Evolutionary conservation across 768 basidiomycete genomes (phyloP), one percentile per base, ranked within the genome.

Genomic region (Mycena polygramma): DNA sequence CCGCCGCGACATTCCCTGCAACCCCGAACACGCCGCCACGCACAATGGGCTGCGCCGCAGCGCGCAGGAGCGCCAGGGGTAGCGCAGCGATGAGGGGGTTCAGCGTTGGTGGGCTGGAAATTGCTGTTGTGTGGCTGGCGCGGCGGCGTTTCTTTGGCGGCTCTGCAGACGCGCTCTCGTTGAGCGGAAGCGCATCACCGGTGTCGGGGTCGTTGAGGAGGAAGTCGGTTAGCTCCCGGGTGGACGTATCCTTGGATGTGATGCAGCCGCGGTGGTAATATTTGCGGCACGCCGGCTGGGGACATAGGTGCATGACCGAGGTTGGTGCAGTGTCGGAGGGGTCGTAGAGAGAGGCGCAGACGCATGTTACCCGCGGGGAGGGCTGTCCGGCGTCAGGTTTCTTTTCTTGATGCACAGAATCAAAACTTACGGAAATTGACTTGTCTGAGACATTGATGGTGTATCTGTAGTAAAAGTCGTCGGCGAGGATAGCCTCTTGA

Each of bases 251-350:
- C 72, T 66, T 81, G 76, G n/a, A 77, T 68, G 52, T 22, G 6
- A 91, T 77, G 66, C 90, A 91, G 0, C 71, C 26, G 14, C 82
- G 80, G 73, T 91, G 90, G 68, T 84, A 90, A 10, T 80, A 83
- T 6, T 75, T 81, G 14, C 82, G 76, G 69, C 90, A 91, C 0
- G 71, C 63, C 0, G 85, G 87, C 0, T 86, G 84, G 0, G 89
- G 88, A 73, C 90, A 91, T 62, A 89, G 89, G 62, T 91, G 88
- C 79, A 88, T 88, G 9, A 87, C 46, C 7, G 75, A 72, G 9
- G 58, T 35, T 2, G 74, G 64, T 30, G 76, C 55, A 48, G 75
- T 26, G 49, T 80, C 73, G 57, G 85, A 81, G 0, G 89, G 86
- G 36, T 79, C 79, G 71, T 91, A 91, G 0, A 86, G 84, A 4